Base-by-base conservation (phyloP, 163 green algal genomes). In the Prototheca stagnorum region DNA sequence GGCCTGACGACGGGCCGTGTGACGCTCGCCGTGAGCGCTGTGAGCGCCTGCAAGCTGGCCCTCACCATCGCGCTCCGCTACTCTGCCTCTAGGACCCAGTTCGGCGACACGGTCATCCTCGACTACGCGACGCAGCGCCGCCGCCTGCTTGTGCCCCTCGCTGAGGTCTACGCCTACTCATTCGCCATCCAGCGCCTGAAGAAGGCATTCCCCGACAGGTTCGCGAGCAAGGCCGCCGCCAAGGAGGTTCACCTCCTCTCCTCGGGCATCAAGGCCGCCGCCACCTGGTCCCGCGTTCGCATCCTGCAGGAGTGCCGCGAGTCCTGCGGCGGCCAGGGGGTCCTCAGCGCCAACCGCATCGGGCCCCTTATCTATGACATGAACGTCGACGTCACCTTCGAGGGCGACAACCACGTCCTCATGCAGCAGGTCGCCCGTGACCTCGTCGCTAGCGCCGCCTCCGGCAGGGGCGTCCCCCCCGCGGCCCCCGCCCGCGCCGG, bases 361-460 rank as follows among this genome's bases (percentile, higher is more conserved):
- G 85, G 83, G 1, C 64, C 73, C 3, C 65, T 92, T 62, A 71
- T 74, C 31, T 90, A 67, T 35, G 85, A 93, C 68, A 87, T 82
- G 61, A 77, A 93, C 47, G 75, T 92, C 17, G 79, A 78, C 35
- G 21, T 39, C n/a, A 92, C 82, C 2, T 93, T 92, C 57, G 82
- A 92, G 64, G 78, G 82, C n/a, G 85, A 92, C 70, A 95, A 95
- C 74, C 91, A 82, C 0, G 83, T 95, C 35, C 70, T 95, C 53
- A 93, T 95, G 85, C 79, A 88, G 69, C 83, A 92, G 71, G 69
- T 80, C 9, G 62, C 65, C 47, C 72, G 75, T 53, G 41, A 46
- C 12, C 53, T 79, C 35, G 23, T 81, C 46, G 69, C 75, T 15
- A 21, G 29, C 0, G 53, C 48, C 3, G 37, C 19, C 25, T 65